Conservation (phyloP, 371 early-diverging fungal species). For the Rhizopus sp. region DNA sequence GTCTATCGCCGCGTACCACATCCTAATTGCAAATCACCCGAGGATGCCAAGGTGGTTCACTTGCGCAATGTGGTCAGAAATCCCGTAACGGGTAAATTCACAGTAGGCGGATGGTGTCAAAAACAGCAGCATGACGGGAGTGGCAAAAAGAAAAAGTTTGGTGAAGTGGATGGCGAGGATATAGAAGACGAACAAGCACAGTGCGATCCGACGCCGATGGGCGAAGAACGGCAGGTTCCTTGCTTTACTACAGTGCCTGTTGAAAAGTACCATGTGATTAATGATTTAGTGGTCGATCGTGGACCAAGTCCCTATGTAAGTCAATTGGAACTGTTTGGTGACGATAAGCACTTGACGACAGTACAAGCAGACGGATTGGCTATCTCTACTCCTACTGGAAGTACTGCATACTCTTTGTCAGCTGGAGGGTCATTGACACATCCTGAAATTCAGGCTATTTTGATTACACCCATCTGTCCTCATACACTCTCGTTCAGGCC, state of each 20-base stretch:
- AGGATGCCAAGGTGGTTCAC: conserved; percentile 22
- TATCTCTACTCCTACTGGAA: conserved; percentile 95
- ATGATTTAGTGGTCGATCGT: conserved; percentile 87
- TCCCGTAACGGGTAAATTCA: conserved; percentile 49
- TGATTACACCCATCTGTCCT: conserved; percentile 96
- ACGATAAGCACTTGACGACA: conserved; percentile 80
- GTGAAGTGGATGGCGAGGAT: conserved; percentile 49
- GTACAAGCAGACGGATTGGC: conserved; percentile 92
- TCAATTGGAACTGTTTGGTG: conserved; percentile 89
- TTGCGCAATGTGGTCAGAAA: conserved; percentile 48
- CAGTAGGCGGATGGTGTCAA: conserved; percentile 45
- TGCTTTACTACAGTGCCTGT: conserved; percentile 52
- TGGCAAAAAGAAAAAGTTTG: conserved; percentile 40
- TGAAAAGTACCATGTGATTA: conserved; percentile 71
- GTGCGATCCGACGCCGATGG: background rate
- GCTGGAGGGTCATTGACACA: conserved; percentile 95
- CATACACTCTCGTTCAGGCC: conserved; percentile 95
- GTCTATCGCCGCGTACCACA: conserved; percentile 65
- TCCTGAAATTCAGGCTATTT: conserved; percentile 89
- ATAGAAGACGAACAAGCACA: conserved; percentile 12
- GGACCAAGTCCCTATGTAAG: conserved; percentile 91
- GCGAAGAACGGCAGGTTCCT: conserved; percentile 41
- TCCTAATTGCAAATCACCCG: conserved; percentile 23
- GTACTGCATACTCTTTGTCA: conserved; percentile 93
- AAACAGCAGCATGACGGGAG: conserved; percentile 11